Conservation (phyloP, 352 stramenopile genomes). For the Phytophthora sp. region DNA sequence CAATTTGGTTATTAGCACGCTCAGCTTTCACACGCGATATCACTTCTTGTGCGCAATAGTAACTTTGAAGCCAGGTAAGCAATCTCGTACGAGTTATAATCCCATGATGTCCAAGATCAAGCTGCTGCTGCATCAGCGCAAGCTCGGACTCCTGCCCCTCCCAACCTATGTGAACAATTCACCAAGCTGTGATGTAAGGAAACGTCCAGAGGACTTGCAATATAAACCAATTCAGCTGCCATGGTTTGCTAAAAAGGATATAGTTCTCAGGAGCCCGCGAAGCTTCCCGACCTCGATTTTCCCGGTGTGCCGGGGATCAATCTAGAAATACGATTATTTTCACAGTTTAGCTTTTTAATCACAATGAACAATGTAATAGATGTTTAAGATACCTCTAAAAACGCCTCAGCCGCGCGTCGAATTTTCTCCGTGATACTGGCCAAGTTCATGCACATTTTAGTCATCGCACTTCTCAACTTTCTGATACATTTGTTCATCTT, state of each 20-base stretch:
- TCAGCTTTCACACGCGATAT: conserved; percentile 26
- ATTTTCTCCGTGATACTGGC: conserved; percentile 58
- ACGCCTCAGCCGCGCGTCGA: conserved; percentile 56
- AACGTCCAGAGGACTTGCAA: neutral
- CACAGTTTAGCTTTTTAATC: neutral
- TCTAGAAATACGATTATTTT: conserved; percentile 31
- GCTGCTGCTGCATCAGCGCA: conserved; percentile 52
- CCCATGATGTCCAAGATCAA: conserved; percentile 51
- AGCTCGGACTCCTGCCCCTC: conserved; percentile 48
- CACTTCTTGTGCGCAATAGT: conserved; percentile 41
- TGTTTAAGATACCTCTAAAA: conserved; percentile 45
- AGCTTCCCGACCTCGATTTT: conserved; percentile 56
- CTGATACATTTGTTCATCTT: too few species aligned
- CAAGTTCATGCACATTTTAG: neutral
- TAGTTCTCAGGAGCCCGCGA: conserved; percentile 50
- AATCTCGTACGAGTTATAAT: conserved; percentile 49
- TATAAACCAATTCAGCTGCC: neutral
- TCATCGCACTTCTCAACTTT: too few species aligned
- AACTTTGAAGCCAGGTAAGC: conserved; percentile 46
- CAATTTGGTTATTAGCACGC: conserved; percentile 22
- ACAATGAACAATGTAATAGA: neutral
- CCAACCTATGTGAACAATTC: conserved; percentile 47
- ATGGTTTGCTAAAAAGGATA: conserved; percentile 48
- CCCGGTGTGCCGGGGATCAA: conserved; percentile 46
- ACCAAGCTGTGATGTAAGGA: conserved; percentile 33